Percentiles rank a stretch among this genome's conserved stretches.
These are phyloP conservation scores for Colletotrichum lentis DNA, from an alignment of 2,329 filamentous ascomycete species.

Conservation along the genomic window DNA sequence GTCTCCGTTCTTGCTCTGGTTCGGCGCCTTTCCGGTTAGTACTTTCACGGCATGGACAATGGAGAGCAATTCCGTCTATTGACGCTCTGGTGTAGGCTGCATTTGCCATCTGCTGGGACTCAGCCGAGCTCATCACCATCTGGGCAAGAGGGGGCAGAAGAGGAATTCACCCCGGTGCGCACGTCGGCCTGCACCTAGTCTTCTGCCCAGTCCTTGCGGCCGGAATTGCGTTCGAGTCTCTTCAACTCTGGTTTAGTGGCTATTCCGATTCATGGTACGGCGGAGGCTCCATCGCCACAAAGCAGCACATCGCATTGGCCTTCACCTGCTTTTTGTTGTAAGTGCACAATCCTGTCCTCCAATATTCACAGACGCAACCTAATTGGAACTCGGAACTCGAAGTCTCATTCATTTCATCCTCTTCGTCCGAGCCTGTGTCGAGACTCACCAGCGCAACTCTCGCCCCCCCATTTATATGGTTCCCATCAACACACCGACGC, in stretches of 20 bases:
- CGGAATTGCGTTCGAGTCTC: constrained; percentile 41
- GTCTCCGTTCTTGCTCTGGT: neutral
- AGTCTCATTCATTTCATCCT: constrained; percentile 49
- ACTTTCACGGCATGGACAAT: neutral
- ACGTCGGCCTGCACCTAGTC: constrained; percentile 54
- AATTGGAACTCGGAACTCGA: too few relatives aligned
- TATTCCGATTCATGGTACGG: constrained; percentile 12
- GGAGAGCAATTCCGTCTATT: neutral
- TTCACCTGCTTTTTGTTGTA: constrained; percentile 38
- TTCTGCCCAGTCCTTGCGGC: constrained; percentile 50
- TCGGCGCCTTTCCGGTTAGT: constrained; percentile 22
- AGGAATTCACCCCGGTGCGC: constrained; percentile 55
- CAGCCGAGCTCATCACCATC: constrained; percentile 51
- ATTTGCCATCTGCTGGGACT: constrained; percentile 49
- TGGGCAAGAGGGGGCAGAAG: constrained; percentile 45
- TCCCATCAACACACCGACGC: constrained; percentile 6
- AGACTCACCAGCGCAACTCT: constrained; percentile 46
- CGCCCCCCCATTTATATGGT: constrained; percentile 30
- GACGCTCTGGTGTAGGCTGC: constrained; percentile 44
- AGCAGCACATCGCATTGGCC: constrained; percentile 38
- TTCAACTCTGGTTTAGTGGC: constrained; percentile 24
- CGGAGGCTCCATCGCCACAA: neutral
- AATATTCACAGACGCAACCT: neutral
- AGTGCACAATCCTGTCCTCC: neutral
- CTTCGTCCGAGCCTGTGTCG: constrained; percentile 53